Percentiles rank a stretch among this genome's conserved stretches.
phyloP scores from a whole-genome alignment of 768 basidiomycete species.

The Pleurotus pulmonarius region DNA sequence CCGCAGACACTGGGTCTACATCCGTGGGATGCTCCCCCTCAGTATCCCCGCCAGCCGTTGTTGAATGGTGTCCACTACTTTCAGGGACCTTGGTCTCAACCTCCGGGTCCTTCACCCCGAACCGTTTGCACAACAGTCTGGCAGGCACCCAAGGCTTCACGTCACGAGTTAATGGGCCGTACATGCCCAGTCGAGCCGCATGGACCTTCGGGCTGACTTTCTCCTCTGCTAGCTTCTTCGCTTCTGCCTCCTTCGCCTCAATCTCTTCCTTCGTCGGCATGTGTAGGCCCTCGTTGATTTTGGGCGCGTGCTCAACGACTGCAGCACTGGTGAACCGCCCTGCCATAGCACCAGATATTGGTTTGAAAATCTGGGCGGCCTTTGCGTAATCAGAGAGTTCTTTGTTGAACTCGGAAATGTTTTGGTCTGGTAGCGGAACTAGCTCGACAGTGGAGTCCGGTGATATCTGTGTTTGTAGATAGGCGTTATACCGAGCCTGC shows the following conservation, averaged over 20 bases:
- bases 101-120: constrained; percentile 87
- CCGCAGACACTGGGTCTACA: constrained; percentile 11
- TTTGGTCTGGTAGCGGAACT: constrained; percentile 52
- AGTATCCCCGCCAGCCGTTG: neutral
- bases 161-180: constrained; percentile 82
- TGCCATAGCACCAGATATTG: constrained; percentile 89
- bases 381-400: constrained; percentile 87
- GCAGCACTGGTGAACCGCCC: constrained; percentile 86
- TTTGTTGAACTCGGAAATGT: constrained; percentile 65
- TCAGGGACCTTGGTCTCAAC: constrained; percentile 41
- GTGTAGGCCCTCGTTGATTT: constrained; percentile 65
- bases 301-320: constrained; percentile 62
- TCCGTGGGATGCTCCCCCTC: neutral
- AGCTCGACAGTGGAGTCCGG: constrained; percentile 44
- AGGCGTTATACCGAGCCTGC: constrained; percentile 82
- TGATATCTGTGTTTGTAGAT: constrained; percentile 71
- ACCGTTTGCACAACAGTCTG: constrained; percentile 87
- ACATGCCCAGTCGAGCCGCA: constrained; percentile 87
- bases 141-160: constrained; percentile 74
- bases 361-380: constrained; percentile 86
- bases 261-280: constrained; percentile 48
- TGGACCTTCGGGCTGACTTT: constrained; percentile 73
- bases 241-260: constrained; percentile 36
- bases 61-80: constrained; percentile 18
- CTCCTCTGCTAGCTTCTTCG: constrained; percentile 41